Evolutionary conservation across 768 basidiomycete species (phyloP).

Genomic region (Daedalea quercina): DNA sequence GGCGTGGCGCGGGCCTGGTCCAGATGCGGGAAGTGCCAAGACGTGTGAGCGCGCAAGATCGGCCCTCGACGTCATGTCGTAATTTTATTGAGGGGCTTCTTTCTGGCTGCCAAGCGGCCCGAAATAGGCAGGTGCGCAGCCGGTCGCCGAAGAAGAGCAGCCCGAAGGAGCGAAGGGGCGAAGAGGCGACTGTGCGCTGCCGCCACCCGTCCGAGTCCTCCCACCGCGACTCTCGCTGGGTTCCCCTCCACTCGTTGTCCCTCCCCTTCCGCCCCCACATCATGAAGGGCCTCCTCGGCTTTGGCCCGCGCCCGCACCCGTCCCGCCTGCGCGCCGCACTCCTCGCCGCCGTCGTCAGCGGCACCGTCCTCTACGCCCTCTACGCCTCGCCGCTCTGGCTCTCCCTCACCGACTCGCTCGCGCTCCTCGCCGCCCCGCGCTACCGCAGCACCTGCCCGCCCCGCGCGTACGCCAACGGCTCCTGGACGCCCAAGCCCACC

Average conservation of each 20-base stretch:
- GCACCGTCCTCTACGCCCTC: slow-evolving; percentile 1
- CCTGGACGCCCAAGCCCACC: slow-evolving; percentile 34
- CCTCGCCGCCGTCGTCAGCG: slow-evolving; percentile 1
- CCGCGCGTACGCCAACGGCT: slow-evolving; percentile 27
- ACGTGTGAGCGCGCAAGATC: too few relatives aligned
- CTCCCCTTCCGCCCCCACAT: background rate
- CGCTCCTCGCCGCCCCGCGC: background rate
- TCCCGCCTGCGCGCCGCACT: background rate
- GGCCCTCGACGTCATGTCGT: too few relatives aligned
- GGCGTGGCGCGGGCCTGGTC: too few relatives aligned
- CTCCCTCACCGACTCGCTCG: background rate
- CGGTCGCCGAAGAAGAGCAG: too few relatives aligned
- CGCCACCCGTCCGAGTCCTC: background rate
- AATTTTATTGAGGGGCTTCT: too few relatives aligned
- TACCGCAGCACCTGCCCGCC: slow-evolving; percentile 26
- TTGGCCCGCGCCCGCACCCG: background rate
- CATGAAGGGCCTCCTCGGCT: slow-evolving; percentile 1
- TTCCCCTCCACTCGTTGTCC: background rate
- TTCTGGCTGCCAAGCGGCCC: too few relatives aligned
- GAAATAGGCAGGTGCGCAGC: too few relatives aligned
- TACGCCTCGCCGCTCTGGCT: background rate
- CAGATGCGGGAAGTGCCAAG: too few relatives aligned
- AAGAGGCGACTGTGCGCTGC: too few relatives aligned
- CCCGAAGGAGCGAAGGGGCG: too few relatives aligned
- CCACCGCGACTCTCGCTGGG: background rate